Evolutionary conservation across 129 eudicot species (phyloP).

Genomic region (Centaurea solstitialis): DNA sequence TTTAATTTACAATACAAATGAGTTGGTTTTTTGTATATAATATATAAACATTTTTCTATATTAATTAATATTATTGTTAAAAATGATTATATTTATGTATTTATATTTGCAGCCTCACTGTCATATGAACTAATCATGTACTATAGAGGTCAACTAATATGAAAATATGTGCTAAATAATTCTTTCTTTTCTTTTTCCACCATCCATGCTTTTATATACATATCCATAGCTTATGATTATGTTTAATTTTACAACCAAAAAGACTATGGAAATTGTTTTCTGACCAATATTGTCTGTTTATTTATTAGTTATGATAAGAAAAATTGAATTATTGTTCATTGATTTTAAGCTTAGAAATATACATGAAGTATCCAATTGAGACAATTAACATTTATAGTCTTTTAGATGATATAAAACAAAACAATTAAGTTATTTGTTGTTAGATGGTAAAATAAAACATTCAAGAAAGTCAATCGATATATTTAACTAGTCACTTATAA

Average conservation of each 20-base stretch:
- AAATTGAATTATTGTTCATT: no score
- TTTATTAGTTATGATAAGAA: no score
- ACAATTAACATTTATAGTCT: not conserved
- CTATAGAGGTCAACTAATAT: conserved; percentile 20
- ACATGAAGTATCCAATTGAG: not conserved
- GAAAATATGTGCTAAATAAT: not conserved
- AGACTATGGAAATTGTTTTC: not conserved
- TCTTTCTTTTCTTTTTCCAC: not conserved
- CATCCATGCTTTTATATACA: not conserved
- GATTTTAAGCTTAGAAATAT: no score
- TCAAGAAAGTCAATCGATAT: not conserved
- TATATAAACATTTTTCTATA: not conserved
- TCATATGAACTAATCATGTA: conserved; percentile 25
- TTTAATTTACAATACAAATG: conserved; percentile 19
- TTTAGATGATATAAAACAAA: no score
- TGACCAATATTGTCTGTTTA: no score
- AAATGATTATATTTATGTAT: not conserved
- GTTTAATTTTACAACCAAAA: not conserved
- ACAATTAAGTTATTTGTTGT: not conserved
- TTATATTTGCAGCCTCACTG: conserved; percentile 8
- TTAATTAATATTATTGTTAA: not conserved
- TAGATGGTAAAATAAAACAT: no score
- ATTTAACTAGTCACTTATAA: no score
- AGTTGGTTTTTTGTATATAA: conserved; percentile 16
- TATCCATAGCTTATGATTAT: no score